Base-by-base conservation (phyloP, 2,329 filamentous ascomycete genomes). In the Claviceps purpurea region DNA sequence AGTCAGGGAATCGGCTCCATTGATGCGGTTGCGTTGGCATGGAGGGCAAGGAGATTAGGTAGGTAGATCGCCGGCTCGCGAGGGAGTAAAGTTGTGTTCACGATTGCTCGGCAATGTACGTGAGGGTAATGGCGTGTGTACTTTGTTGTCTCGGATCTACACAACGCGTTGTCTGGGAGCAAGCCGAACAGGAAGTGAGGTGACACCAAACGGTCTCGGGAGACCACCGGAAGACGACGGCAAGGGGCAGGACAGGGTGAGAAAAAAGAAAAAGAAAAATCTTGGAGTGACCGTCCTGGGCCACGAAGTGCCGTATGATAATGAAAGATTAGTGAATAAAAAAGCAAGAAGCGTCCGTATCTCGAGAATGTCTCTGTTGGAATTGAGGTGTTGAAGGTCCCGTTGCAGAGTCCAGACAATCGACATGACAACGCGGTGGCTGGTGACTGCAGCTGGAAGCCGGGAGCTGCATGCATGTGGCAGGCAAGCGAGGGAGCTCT, bases 1-100 rank as follows among this genome's bases (percentile, higher is more conserved):
- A 67, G 55, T 71, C 65, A 54, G 78, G 77, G 56, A 81, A 68
- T 61, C 78, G 67, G 63, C 77, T 77, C 78, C 78, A 81, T 68
- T 81, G 81, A 41, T 75, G 73, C 50, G 48, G 50, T 43, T 47
- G 50, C 47, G 50, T 50, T 22, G 50, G 42, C 52, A 54, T 54
- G 42, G 42, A 46, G 50, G 49, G 26, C 43, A 18, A 24, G 39
- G 20, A 22, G 38, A 18, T n/a, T n/a, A n/a, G n/a, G n/a, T 18
- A 18, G 18, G 18, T 18, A 18, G 18, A 11, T 20, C 8, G 24
- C 26, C 42, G 14, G 14, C 11, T 16, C 18, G 41, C 39, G 16
- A 34, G 26, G 8, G 44, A 34, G 14, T 26, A 13, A 18, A 18
- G 7, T 24, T 5, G 41, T 18, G 5, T 22, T 43, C 4, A 22